These are phyloP conservation scores for Acorus gramineus DNA, from an alignment of 106 monocot genomes.

Conservation along the genomic window DNA sequence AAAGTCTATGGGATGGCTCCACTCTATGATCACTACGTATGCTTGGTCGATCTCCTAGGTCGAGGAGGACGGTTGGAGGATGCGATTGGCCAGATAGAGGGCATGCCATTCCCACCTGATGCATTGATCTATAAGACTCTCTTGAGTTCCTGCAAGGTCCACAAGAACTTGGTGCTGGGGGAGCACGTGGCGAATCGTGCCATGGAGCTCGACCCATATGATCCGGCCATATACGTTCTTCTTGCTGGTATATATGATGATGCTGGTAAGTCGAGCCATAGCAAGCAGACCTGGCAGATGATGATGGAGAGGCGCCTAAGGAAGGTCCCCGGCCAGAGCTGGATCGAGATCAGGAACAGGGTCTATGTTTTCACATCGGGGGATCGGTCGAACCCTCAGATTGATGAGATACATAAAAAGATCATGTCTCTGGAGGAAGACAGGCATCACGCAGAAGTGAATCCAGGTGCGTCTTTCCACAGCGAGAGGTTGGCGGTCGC, in stretches of 20 bases:
- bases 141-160: constrained; percentile 49
- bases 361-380: constrained; percentile 11
- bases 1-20: constrained; percentile 31
- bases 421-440: constrained; percentile 7
- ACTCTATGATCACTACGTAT: constrained; percentile 57
- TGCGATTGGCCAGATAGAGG: constrained; percentile 32
- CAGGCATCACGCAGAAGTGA: constrained; percentile 3
- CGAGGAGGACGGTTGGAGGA: constrained; percentile 66
- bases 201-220: constrained; percentile 37
- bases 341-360: constrained; percentile 28
- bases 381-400: constrained; percentile 5
- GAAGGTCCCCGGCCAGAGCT: constrained; percentile 51
- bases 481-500: constrained; percentile 25
- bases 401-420: constrained; percentile 8
- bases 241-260: constrained; percentile 56
- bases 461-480: background rate
- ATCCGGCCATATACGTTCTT: constrained; percentile 45
- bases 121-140: constrained; percentile 63
- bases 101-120: constrained; percentile 40
- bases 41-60: constrained; percentile 69
- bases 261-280: constrained; percentile 35
- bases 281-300: constrained; percentile 32
- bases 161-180: constrained; percentile 42
- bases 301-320: constrained; percentile 47
- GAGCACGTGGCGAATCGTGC: constrained; percentile 46